Evolutionary conservation across 164 flowering plant species (phyloP).

Genomic region (Vitis labrusca): DNA sequence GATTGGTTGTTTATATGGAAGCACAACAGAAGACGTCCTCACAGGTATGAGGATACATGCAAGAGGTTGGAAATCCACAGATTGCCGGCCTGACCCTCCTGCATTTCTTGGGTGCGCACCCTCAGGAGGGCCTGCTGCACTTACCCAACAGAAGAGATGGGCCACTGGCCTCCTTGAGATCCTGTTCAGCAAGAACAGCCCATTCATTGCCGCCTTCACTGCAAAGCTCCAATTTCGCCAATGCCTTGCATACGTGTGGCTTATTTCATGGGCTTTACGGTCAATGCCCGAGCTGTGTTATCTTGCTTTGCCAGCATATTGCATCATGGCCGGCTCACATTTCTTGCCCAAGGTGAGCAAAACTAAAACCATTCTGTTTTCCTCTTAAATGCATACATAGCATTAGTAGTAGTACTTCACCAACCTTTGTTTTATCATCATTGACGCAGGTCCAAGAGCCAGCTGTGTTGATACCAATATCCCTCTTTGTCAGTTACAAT

Average conservation of each 20-base stretch:
- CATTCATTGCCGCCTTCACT: slow-evolving; percentile 20
- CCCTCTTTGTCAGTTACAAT: slow-evolving; percentile 29
- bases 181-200: slow-evolving; percentile 33
- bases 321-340: slow-evolving; percentile 42
- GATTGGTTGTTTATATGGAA: slow-evolving; percentile 68
- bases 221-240: slow-evolving; percentile 46
- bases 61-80: slow-evolving; percentile 44
- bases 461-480: too few species aligned
- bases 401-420: too few species aligned
- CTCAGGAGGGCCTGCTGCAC: slow-evolving; percentile 20
- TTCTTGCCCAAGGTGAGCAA: slow-evolving; percentile 55
- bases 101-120: slow-evolving; percentile 64
- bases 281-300: slow-evolving; percentile 56
- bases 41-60: slow-evolving; percentile 54
- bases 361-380: too few species aligned
- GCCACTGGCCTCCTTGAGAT: slow-evolving; percentile 55
- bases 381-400: too few species aligned
- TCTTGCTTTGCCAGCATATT: slow-evolving; percentile 48
- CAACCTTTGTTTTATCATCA: too few species aligned
- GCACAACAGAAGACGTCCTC: slow-evolving; percentile 47
- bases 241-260: slow-evolving; percentile 28
- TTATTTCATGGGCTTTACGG: slow-evolving; percentile 31
- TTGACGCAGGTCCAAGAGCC: too few species aligned
- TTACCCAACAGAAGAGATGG: slow-evolving; percentile 63
- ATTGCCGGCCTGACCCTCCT: slow-evolving; percentile 31